Base-by-base conservation (phyloP, 805 yeast species). In the Schwanniomyces occidentalis region DNA sequence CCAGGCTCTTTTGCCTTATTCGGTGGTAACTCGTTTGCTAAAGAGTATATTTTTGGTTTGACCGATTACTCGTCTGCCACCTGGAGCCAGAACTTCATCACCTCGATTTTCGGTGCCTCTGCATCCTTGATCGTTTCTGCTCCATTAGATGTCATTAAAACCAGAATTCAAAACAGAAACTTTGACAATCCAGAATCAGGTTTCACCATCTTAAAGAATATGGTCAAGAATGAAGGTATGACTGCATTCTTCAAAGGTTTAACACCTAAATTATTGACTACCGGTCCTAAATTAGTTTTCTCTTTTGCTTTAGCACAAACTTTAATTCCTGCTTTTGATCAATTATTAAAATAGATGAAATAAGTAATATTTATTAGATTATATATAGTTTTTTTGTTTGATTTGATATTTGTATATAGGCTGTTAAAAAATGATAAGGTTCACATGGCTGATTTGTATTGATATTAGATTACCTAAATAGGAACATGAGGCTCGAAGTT, bases 1-100 rank as follows among this genome's bases (percentile, higher is more conserved):
- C 99, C 99, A 24, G 99, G 99, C 41, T 88, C 96, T 2, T 93
- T 93, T 58, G 96, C 98, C 12, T 73, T 93, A 38, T 93, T 93
- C 51, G 99, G 99, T 50, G 99, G 98, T 68, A 89, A 91, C 58
- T 96, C 99, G 10, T 93, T 93, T 60, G 98, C 99, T 42, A 93
- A 93, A 70, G 99, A 93, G 69, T 93, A 87, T 69, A 78, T 93
- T 41, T 80, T 88, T 51, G 90, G 90, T 10, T 75, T 93, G 53
- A 57, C 72, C 49, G 99, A 93, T 68, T 89, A 93, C 71, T 74
- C 90, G 21, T 63, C 79, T 43, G 99, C 99, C 27, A 85, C 98
- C 12, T 91, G 97, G 97, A 50, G 76, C 32, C 97, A 93, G 69
- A 93, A 93, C 73, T 90, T 93, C 53, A 75, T 91, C 39, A 86